Base-by-base conservation (phyloP, 1,139 yeast genomes). In the Taphrina sp. region DNA sequence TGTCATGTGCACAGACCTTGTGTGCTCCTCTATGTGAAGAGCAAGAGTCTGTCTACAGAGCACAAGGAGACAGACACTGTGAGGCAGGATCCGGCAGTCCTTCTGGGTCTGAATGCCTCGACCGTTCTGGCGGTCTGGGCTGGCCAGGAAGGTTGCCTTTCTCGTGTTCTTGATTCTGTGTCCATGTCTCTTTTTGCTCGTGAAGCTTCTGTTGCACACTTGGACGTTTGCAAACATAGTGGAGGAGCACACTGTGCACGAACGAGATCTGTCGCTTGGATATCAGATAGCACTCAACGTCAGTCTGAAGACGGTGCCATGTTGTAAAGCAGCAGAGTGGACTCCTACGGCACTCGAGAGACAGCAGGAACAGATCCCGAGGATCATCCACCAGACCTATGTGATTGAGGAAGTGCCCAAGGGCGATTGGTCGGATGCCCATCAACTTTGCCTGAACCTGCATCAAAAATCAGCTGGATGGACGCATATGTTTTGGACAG, bases 401-500 rank as follows among this genome's bases (percentile, higher is more conserved):
- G 43, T 43, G 35, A 46, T 39, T 23, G 24, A 29, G 5, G 47
- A 34, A 10, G 26, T 52, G 16, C 56, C 56, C 12, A 44, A 42
- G 5, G 47, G 47, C 5, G 47, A 43, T 12, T 52, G 56, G 56
- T 14, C 19, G 16, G 28, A 16, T 5, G 41, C 56, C 5, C 43
- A 35, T 22, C n/a, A 23, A 12, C 35, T 39, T 17, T 52, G 56
- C 39, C 43, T 37, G 22, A 17, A 37, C 16, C 35, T 41, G 12
- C 56, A 52, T 16, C 23, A 22, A 3, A 31, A 35, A 12, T 20
- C 41, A 7, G 20, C 42, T 8, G 34, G 36, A 5, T 53, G 57
- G 57, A 17, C 24, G 39, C 38, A 45, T 24, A 53, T 44, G 5
- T 29, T 53, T 8, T 53, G 57, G 57, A 53, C 57, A 10, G 57